Conservation (phyloP, 148 eudicot species). For the Rhododendron henanense region DNA sequence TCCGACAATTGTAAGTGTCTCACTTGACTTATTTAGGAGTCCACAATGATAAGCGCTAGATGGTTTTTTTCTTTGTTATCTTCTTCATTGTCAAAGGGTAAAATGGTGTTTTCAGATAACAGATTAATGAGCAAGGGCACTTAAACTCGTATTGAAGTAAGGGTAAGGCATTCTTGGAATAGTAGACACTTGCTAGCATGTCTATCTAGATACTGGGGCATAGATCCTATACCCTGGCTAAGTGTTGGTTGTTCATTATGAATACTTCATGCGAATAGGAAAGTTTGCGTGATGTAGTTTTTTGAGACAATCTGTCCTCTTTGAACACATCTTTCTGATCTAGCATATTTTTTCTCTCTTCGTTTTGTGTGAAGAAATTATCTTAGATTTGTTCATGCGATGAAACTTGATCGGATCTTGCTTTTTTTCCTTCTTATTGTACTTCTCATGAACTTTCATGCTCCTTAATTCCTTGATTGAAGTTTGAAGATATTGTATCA, state of each 20-base stretch:
- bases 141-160: not conserved
- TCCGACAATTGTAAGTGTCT: not conserved
- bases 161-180: not conserved
- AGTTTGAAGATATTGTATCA: conserved; percentile 2
- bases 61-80: not conserved
- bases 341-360: not conserved
- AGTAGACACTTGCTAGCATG: not conserved
- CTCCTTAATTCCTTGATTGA: not conserved
- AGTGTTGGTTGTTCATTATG: not conserved
- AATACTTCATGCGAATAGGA: not conserved
- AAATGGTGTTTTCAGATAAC: not conserved
- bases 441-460: not conserved
- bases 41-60: not conserved
- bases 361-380: not conserved
- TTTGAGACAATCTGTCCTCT: not conserved
- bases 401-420: not conserved
- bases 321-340: not conserved
- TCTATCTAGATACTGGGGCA: not conserved
- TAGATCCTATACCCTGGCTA: not conserved
- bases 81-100: not conserved
- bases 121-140: not conserved
- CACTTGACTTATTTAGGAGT: not conserved
- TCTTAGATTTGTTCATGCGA: not conserved
- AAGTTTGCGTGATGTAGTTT: not conserved
- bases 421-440: not conserved